Base-by-base conservation (phyloP, 2,329 filamentous ascomycete species). In the Colletotrichum sidae region DNA sequence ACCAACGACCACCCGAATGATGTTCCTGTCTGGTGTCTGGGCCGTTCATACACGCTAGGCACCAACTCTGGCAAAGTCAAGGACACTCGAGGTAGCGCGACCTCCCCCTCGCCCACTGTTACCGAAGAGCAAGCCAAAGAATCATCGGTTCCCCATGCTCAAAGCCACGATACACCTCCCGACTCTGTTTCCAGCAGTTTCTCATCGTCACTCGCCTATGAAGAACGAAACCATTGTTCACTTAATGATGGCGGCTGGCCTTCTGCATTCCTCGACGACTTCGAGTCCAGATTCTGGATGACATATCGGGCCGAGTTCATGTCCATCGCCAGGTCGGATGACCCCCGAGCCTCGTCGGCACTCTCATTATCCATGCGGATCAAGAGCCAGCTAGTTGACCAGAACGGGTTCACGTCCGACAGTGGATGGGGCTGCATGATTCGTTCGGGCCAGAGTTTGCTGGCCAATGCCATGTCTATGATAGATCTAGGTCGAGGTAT, bases 361-460 rank as follows among this genome's bases (percentile, higher is more conserved):
- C 88, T 98, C 81, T 96, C 93, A 4, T 87, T 98, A 63, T 84
- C 92, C 2, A 95, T 97, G 78, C 90, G 94, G 55, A 83, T 98
- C 70, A 92, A 94, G 73, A 94, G 85, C 58, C 91, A 93, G 73
- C 81, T 98, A 6, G 86, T 88, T 10, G 93, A 97, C 53, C 88
- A 92, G 62, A 84, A 85, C 34, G 94, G 92, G 5, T 99, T 98
- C 78, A 92, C 93, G 10, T 95, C 93, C 2, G 96, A 99, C 76
- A 94, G 93, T 9, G 96, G 96, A 55, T 99, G 96, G 94, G 96
- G 96, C 0, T 99, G 96, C 75, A 99, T 99, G 96, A 98, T 99
- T 71, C 86, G 96, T 65, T 97, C 95, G 6, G 96, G 96, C 4
- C 96, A 99, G 80, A 95, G 93, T 73, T 84, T 99, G 34, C 83